Conservation (phyloP, 345 rosid species). For the Linum usitatissimum region DNA sequence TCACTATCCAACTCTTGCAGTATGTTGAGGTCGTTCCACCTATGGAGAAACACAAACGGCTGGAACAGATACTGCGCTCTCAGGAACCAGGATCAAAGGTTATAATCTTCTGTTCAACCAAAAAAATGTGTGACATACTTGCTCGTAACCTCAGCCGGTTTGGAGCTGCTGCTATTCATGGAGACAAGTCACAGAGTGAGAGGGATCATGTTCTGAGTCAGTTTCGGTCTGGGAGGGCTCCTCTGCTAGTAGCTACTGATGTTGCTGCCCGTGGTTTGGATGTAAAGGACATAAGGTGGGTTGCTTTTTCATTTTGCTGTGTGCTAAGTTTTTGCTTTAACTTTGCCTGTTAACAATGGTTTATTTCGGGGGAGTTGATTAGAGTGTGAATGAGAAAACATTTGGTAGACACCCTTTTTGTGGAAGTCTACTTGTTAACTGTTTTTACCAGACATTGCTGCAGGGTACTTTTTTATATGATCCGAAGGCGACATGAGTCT, state of each 20-base stretch:
- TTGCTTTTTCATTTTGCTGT: background rate
- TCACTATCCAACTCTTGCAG: conserved; percentile 26
- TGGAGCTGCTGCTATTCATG: conserved; percentile 90
- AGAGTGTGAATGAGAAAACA: background rate
- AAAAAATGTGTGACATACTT: conserved; percentile 87
- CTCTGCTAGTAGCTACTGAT: conserved; percentile 82
- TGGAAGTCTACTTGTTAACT: too few species aligned
- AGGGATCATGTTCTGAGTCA: conserved; percentile 69
- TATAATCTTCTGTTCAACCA: conserved; percentile 75
- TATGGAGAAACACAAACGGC: conserved; percentile 79
- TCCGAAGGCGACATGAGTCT: too few species aligned
- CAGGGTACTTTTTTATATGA: too few species aligned
- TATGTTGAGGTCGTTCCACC: conserved; percentile 63
- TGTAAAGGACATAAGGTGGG: conserved; percentile 83
- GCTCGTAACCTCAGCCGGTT: conserved; percentile 54
- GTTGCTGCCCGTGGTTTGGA: conserved; percentile 92
- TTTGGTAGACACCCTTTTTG: background rate
- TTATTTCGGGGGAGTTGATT: too few species aligned
- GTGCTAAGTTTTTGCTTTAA: too few species aligned
- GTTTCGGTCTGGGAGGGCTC: conserved; percentile 71
- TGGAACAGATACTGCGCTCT: conserved; percentile 85
- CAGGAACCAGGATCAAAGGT: conserved; percentile 81
- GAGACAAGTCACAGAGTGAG: conserved; percentile 83
- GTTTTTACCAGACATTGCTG: too few species aligned
- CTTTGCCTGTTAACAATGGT: too few species aligned